Percentiles rank a stretch among this genome's conserved stretches.
phyloP scores from a whole-genome alignment of 768 basidiomycete genomes.

The Pisolithus albus region DNA sequence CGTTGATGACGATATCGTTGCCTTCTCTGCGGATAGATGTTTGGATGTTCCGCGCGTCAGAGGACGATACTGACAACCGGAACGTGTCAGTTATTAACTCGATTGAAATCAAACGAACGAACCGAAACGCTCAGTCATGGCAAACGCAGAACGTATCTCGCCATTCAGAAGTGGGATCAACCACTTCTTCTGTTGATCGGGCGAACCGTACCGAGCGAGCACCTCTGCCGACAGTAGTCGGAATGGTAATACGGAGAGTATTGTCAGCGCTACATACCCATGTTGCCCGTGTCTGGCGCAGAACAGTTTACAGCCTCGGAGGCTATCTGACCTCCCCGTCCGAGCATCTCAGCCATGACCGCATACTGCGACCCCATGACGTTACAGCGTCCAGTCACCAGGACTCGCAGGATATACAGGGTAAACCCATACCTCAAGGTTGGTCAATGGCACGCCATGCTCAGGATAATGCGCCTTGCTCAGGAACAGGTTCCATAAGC shows the following conservation, averaged over 20 bases:
- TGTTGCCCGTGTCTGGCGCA: constrained; percentile 96
- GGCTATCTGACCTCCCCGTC: constrained; percentile 73
- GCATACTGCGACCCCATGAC: constrained; percentile 59
- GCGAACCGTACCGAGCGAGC: constrained; percentile 87
- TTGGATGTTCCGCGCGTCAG: constrained; percentile 91
- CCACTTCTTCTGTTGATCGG: constrained; percentile 89
- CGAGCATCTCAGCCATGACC: constrained; percentile 94
- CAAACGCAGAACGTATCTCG: constrained; percentile 88
- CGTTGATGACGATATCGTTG: constrained; percentile 85
- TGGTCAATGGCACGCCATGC: constrained; percentile 82
- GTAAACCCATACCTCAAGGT: constrained; percentile 67
- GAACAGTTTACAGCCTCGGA: constrained; percentile 90
- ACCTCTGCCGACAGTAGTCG: constrained; percentile 60
- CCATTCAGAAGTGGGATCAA: constrained; percentile 82
- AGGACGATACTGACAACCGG: constrained; percentile 59
- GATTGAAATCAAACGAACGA: constrained; percentile 13
- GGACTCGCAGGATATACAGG: neutral
- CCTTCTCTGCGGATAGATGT: constrained; percentile 82
- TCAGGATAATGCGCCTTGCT: constrained; percentile 91
- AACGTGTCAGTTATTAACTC: constrained; percentile 6
- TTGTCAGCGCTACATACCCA: constrained; percentile 54
- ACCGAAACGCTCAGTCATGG: constrained; percentile 97
- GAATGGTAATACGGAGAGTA: neutral
- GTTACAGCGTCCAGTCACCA: no score
- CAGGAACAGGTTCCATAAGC: constrained; percentile 96